Evolutionary conservation across 2,329 filamentous ascomycete genomes (phyloP), one percentile per base, ranked within the genome.

Genomic region (Arthrobotrys musiformis): DNA sequence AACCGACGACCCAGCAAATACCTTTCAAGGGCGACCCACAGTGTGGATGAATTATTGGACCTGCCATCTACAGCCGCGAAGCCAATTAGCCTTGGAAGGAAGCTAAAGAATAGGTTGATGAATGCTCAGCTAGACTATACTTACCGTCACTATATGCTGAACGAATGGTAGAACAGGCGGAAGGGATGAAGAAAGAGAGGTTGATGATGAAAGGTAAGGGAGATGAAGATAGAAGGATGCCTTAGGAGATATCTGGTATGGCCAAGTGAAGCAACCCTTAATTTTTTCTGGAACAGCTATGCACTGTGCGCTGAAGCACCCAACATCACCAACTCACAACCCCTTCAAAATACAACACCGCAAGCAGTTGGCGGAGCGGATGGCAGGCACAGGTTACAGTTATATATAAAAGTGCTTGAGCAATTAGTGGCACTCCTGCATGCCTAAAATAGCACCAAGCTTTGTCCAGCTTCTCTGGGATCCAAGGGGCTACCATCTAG

Each of bases 301-400:
- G 46, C 30, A 35, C 30, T 11, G 30, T 11, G 11, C n/a, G n/a
- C n/a, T n/a, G 40, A 19, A 58, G 19, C 17, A 33, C 40, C 28
- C 52, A 58, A 58, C 52, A 58, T 58, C 52, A 40, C 52, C 54
- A 58, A 58, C 54, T 33, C 54, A 40, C 19, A 40, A 26, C 54
- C 54, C 26, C 54, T 24, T 19, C 28, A 58, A 58, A 58, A 58
- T 58, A 9, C 54, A 58, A 58, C 54, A 58, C 13, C 11, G 13
- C 19, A 40, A 13, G 17, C 33, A 40, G 33, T 17, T n/a, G 19
- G 17, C 26, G 46, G 46, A 13, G 13, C 22, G 6, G 19, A 15
- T n/a, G 19, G 8, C 26, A 2, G 24, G 5, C 50, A 54, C 26
- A 48, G 6, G n/a, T 48, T 24, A 15, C 35, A 40, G 35, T 44